Evolutionary conservation across 169 alveolate genomes (phyloP).

Genomic region (Hepatocystis sp.): DNA sequence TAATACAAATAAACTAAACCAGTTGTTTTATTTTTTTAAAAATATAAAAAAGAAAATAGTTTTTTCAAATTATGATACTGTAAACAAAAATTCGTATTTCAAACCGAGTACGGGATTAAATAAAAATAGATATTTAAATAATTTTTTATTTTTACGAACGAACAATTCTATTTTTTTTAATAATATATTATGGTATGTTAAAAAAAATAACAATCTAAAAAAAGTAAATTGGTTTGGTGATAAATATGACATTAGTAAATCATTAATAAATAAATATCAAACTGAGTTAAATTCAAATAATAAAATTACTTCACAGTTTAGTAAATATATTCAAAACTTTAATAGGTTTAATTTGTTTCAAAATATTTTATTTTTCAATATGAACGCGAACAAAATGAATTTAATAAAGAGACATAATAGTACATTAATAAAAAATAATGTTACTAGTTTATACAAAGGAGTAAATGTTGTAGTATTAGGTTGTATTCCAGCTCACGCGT

Average conservation of each 20-base stretch:
- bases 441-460: slow-evolving; percentile 91
- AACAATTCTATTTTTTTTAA: slow-evolving; percentile 19
- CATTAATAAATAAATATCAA: too few relatives aligned
- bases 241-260: too few relatives aligned
- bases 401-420: slow-evolving; percentile 43
- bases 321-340: slow-evolving; percentile 2
- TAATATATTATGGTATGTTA: slow-evolving; percentile 22
- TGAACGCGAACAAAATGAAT: slow-evolving; percentile 10
- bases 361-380: slow-evolving; percentile 7
- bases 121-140: too few relatives aligned
- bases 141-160: slow-evolving; percentile 12
- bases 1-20: background rate
- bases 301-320: background rate
- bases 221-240: too few relatives aligned
- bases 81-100: too few relatives aligned
- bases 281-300: too few relatives aligned
- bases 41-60: slow-evolving; percentile 5
- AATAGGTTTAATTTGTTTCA: slow-evolving; percentile 21
- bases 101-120: too few relatives aligned
- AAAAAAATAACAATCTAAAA: slow-evolving; percentile 14
- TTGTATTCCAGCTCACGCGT: slow-evolving; percentile 99
- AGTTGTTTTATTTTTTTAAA: background rate
- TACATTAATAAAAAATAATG: slow-evolving; percentile 82
- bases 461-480: slow-evolving; percentile 95
- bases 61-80: too few relatives aligned